A percentile compares a stretch with the other conserved stretches of the same genome.
Conservation (phyloP, 345 rosid genomes). For the Euphorbia lathyris region DNA sequence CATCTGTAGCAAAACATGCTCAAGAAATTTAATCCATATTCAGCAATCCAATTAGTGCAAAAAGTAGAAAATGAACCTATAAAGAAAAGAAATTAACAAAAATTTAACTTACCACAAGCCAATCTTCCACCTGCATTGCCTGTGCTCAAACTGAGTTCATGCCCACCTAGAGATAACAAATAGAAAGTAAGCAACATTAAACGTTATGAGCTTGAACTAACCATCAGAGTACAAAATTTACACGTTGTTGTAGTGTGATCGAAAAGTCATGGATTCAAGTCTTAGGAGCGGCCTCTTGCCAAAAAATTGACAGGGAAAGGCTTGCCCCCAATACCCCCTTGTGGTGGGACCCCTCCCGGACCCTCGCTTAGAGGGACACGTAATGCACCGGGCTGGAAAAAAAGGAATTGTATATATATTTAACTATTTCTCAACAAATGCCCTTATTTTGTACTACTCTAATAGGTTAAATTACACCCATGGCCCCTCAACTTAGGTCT, state of each 20-base stretch:
- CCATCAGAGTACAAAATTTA: not conserved
- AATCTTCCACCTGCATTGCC: constrained; percentile 99
- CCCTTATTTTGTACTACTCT: not conserved
- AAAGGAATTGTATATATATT: not conserved
- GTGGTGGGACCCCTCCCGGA: too few relatives aligned
- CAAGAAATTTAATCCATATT: too few relatives aligned
- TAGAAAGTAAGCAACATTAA: constrained; percentile 14
- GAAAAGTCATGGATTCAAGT: too few relatives aligned
- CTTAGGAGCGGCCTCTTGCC: too few relatives aligned
- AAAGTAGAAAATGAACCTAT: not conserved
- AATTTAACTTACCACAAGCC: constrained; percentile 80
- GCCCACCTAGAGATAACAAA: constrained; percentile 65
- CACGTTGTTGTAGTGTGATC: too few relatives aligned
- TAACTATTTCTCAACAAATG: not conserved
- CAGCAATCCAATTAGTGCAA: not conserved
- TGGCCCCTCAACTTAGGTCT: too few relatives aligned
- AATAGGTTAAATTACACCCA: too few relatives aligned
- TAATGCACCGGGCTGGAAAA: too few relatives aligned
- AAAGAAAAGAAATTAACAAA: not conserved
- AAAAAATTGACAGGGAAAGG: too few relatives aligned
- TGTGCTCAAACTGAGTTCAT: constrained; percentile 89
- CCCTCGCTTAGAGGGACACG: too few relatives aligned
- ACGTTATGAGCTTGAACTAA: not conserved
- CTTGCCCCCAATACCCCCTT: too few relatives aligned
- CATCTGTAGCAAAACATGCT: not conserved